A percentile compares a stretch with the other conserved stretches of the same genome.
These are phyloP conservation scores for Spinacia oleracea DNA, from an alignment of 179 eudicot genomes.

Conservation along the genomic window DNA sequence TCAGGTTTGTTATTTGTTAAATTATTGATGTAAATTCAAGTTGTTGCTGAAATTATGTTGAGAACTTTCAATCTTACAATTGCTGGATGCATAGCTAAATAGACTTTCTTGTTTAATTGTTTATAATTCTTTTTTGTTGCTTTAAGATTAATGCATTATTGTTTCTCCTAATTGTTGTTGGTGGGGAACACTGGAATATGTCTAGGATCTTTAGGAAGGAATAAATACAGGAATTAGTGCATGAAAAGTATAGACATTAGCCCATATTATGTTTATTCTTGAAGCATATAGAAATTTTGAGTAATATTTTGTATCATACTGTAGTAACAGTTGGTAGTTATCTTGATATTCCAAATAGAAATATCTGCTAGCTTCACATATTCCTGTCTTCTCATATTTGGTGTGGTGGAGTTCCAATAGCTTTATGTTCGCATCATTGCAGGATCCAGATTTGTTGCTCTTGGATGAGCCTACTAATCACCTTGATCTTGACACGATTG, in stretches of 20 bases:
- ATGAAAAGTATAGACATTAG: neutral
- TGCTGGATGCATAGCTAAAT: neutral
- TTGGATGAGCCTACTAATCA: conserved; percentile 98
- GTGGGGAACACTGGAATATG: neutral
- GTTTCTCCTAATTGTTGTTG: neutral
- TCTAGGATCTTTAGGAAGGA: neutral
- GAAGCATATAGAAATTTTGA: conserved; percentile 6
- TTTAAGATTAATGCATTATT: neutral
- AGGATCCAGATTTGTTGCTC: conserved; percentile 96
- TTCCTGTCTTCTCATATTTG: conserved; percentile 3
- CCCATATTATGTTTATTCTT: neutral
- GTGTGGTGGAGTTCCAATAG: conserved; percentile 19
- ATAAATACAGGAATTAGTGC: neutral
- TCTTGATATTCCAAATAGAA: neutral
- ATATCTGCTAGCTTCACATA: neutral
- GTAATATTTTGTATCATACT: neutral
- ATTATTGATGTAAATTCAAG: neutral
- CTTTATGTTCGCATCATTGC: conserved; percentile 27
- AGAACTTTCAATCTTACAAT: neutral
- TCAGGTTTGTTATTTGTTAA: conserved; percentile 59
- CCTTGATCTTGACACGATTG: conserved; percentile 97
- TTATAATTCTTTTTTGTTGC: neutral
- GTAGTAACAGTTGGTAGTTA: neutral
- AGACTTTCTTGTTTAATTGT: neutral
- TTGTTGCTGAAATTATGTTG: neutral